Evolutionary conservation across 2,329 filamentous ascomycete species (phyloP), one percentile per base, ranked within the genome.

Genomic region (Domatiomyces catenatus): DNA sequence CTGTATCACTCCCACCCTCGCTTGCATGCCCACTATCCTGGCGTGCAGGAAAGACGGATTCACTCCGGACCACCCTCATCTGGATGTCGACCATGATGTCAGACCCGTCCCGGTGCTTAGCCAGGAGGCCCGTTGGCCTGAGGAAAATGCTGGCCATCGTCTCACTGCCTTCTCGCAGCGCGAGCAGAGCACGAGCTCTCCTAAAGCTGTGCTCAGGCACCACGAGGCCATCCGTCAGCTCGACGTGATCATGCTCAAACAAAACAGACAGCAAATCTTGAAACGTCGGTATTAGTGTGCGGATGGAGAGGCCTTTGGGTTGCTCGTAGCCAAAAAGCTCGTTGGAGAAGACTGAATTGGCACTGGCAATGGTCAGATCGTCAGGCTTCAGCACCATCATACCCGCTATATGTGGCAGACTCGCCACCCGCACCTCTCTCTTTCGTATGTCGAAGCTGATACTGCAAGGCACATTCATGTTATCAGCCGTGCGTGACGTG

Each of bases 141-240:
- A 94, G 69, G 63, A 96, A 94, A 43, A 84, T 80, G 1, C 82
- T 78, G 0, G 83, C 77, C 6, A 83, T 84, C 67, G 94, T 86
- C 44, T 81, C 78, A 45, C 81, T 85, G 24, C 86, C 87, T 63
- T 95, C 86, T 50, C 85, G 81, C 51, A 96, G 74, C 1, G 86
- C 84, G 20, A 94, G 75, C 49, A 94, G 77, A 3, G 88, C 87
- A 52, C 87, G 79, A 5, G 92, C 92, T 58, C 89, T 82, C 52
- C 92, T 81, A 69, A 98, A 96, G 62, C 86, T 93, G 63, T 95
- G 89, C 65, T 98, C 92, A 1, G 92, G 89, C 50, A 98, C 84
- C 15, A 98, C 89, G 61, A 95, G 89, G n/a, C 92, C 92, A 65
- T 98, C 92, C 8, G 84, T 76, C 22, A 96, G 72, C 48, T 81